A percentile compares a stretch with the other conserved stretches of the same genome.
Conservation (phyloP, 2,329 filamentous ascomycete genomes). For the Fusarium sp. region DNA sequence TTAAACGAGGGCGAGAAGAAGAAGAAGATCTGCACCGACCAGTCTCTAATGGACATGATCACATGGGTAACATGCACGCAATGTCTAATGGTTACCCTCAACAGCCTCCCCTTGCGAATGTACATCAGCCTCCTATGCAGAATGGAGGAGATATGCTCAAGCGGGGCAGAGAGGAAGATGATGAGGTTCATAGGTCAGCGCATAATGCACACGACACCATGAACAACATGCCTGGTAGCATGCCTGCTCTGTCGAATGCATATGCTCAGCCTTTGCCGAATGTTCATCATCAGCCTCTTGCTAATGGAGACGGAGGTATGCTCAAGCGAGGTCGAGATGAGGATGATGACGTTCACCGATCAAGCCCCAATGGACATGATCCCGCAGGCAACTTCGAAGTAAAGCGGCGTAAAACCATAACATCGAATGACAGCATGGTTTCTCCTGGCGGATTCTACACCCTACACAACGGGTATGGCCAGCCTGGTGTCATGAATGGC, state of each 20-base stretch:
- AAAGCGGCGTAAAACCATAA: conserved; percentile 83
- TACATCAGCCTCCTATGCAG: conserved; percentile 52
- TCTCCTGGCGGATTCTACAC: conserved; percentile 19
- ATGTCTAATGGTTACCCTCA: conserved; percentile 71
- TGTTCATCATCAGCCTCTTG: conserved; percentile 28
- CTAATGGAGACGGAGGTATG: conserved; percentile 68
- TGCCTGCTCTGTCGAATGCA: conserved; percentile 65
- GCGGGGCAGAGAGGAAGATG: conserved; percentile 67
- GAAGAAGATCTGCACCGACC: conserved; percentile 69
- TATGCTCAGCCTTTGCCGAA: conserved; percentile 66
- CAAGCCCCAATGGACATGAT: conserved; percentile 54
- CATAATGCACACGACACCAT: conserved; percentile 77
- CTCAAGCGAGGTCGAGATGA: conserved; percentile 65
- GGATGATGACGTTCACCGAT: conserved; percentile 51
- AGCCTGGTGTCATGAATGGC: conserved; percentile 67
- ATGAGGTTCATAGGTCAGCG: conserved; percentile 65
- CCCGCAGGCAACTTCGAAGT: conserved; percentile 63
- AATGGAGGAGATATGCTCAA: conserved; percentile 68
- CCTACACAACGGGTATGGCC: conserved; percentile 10
- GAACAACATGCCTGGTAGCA: conserved; percentile 67
- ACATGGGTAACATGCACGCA: conserved; percentile 67
- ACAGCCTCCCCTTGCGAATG: conserved; percentile 57
- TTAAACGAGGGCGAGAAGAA: conserved; percentile 65
- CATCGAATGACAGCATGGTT: conserved; percentile 17
- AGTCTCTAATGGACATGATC: conserved; percentile 75